phyloP scores from a whole-genome alignment of 306 rosid genomes.

The Lathyrus sativus region DNA sequence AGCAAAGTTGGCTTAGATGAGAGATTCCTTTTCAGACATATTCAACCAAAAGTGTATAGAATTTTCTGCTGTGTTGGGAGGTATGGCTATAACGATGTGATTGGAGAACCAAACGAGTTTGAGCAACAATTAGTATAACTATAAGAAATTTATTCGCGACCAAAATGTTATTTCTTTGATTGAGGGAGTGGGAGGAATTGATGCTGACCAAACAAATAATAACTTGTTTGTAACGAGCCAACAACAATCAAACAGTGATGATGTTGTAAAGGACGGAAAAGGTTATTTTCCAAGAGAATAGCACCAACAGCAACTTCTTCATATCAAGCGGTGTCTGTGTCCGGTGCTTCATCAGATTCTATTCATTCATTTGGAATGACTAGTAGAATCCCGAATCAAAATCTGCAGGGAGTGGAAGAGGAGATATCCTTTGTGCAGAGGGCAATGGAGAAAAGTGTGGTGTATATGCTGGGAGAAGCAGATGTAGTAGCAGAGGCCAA shows the following conservation, averaged over 20 bases:
- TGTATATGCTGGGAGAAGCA: slow-evolving; percentile 59
- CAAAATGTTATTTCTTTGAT: slow-evolving; percentile 26
- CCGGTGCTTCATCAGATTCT: slow-evolving; percentile 31
- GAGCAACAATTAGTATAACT: slow-evolving; percentile 50
- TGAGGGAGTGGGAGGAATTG: slow-evolving; percentile 34
- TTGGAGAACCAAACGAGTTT: slow-evolving; percentile 45
- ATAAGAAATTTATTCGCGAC: slow-evolving; percentile 46
- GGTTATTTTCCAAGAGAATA: too few relatives aligned
- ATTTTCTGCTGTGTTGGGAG: slow-evolving; percentile 69
- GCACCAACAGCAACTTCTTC: not conserved
- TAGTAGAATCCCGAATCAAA: slow-evolving; percentile 26
- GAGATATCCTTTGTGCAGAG: slow-evolving; percentile 52
- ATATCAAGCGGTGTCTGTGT: slow-evolving; percentile 1
- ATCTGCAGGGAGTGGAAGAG: slow-evolving; percentile 39
- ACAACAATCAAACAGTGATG: not conserved
- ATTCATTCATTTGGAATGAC: slow-evolving; percentile 1
- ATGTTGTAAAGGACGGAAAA: not conserved
- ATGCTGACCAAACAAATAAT: slow-evolving; percentile 1
- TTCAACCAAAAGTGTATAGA: slow-evolving; percentile 48
- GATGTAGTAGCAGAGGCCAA: slow-evolving; percentile 53
- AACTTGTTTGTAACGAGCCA: not conserved
- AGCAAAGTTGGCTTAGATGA: slow-evolving; percentile 50
- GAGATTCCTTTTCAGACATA: slow-evolving; percentile 61
- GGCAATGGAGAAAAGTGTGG: slow-evolving; percentile 53
- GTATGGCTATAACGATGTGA: slow-evolving; percentile 56